Base-by-base conservation (phyloP, 306 rosid species). In the Ormosia emarginata region DNA sequence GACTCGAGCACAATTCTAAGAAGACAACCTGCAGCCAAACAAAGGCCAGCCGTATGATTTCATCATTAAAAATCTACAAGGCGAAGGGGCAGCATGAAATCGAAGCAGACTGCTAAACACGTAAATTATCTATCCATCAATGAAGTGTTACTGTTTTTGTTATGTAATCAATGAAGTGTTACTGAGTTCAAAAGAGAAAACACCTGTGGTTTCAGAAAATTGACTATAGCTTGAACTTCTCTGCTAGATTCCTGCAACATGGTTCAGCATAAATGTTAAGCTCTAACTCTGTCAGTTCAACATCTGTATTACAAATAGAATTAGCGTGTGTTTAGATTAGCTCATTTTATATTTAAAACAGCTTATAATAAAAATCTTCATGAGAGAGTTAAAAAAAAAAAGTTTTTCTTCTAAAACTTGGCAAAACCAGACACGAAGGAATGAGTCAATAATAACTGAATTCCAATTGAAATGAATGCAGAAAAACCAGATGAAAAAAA, bases 1-100 rank as follows among this genome's bases (percentile, higher is more conserved):
- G 97, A 76, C 93, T 91, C 1, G 96, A 82, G 89, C 99, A 95
- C 71, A 95, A 80, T 79, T 95, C 99, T 75, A 95, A 86, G 89
- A 93, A 95, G 67, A 95, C 98, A 84, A 87, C 96, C 99, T 95
- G 85, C 87, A 83, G 56, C 67, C 37, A 71, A 87, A 85, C 36
- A 67, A 78, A 80, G 40, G 64, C 34, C 56, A 75, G 59, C 43
- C 71, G 80, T 63, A 67, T 5, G 29, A 52, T 81, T 73, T 81
- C 46, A 18, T 46, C 55, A 43, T 29, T 34, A 70, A 79, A 78
- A 75, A n/a, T 24, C 41, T 5, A 75, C 36, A 39, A 81, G 34
- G 9, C 62, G 46, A 57, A 46, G 71, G 29, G 75, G 41, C 66
- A 36, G 17, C 34, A 40, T 7, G 71, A 75, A 79, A 65, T 34